A percentile compares a stretch with the other conserved stretches of the same genome.
phyloP scores from a whole-genome alignment of 306 rosid genomes.

The Lathyrus oleraceus region DNA sequence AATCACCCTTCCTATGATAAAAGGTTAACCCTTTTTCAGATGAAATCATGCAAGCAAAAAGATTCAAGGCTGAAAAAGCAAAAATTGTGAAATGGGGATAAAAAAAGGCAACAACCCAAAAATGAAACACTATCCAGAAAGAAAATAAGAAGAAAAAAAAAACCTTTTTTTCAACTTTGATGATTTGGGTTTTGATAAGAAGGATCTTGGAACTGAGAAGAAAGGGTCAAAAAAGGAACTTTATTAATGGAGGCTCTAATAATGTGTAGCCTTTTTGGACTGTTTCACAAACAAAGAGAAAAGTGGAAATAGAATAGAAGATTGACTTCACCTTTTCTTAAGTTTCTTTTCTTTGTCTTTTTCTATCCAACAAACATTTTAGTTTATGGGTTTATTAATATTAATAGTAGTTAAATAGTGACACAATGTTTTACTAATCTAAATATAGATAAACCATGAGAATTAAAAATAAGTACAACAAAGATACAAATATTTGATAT shows the following conservation, averaged over 20 bases:
- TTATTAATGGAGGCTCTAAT: constrained; percentile 29
- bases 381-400: not conserved
- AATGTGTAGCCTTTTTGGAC: constrained; percentile 50
- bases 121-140: constrained; percentile 12
- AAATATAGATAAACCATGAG: too few relatives aligned
- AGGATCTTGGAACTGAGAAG: constrained; percentile 25
- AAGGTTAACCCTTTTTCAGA: constrained; percentile 37
- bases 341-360: constrained; percentile 24
- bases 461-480: too few relatives aligned
- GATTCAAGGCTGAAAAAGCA: constrained; percentile 19
- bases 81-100: constrained; percentile 8
- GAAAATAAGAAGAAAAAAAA: not conserved
- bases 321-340: constrained; percentile 39
- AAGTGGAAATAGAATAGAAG: constrained; percentile 23
- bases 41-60: constrained; percentile 29
- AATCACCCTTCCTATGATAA: constrained; percentile 31
- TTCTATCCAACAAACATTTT: not conserved
- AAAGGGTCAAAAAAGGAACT: constrained; percentile 21
- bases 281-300: constrained; percentile 8
- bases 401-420: too few relatives aligned
- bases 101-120: constrained; percentile 21
- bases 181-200: constrained; percentile 40
- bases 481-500: too few relatives aligned
- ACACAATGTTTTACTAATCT: too few relatives aligned
- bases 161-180: constrained; percentile 30